phyloP scores from a whole-genome alignment of 164 flowering plant species.

The Annona cherimola region DNA sequence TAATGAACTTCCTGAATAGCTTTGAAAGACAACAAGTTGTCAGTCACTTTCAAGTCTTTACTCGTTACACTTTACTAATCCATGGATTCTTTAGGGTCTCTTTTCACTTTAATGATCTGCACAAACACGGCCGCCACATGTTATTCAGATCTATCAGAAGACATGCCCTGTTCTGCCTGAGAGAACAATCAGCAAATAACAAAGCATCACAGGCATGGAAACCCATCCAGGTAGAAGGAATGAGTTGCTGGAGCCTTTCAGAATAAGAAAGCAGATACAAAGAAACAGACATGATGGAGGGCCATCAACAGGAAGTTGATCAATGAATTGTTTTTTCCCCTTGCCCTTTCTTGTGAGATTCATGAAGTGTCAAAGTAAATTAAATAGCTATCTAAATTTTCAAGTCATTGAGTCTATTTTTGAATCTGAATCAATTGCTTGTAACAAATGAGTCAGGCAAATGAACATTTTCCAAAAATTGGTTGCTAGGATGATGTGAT shows the following conservation, averaged over 20 bases:
- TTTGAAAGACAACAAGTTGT: constrained; percentile 31
- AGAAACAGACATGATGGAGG: too few relatives aligned
- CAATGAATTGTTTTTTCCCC: too few relatives aligned
- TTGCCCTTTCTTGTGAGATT: too few relatives aligned
- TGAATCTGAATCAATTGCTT: too few relatives aligned
- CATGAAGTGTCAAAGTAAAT: too few relatives aligned
- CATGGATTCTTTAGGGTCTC: constrained; percentile 48
- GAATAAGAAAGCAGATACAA: constrained; percentile 3
- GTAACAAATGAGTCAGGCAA: too few relatives aligned
- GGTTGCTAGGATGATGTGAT: too few relatives aligned
- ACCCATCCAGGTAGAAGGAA: constrained; percentile 5
- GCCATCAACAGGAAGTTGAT: too few relatives aligned
- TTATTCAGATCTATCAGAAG: constrained; percentile 29
- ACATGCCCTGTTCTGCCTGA: constrained; percentile 19
- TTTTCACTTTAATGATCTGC: constrained; percentile 69
- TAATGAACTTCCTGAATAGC: constrained; percentile 38
- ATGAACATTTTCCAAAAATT: too few relatives aligned
- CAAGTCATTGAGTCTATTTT: too few relatives aligned
- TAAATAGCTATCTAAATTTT: too few relatives aligned
- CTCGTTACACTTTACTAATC: constrained; percentile 50
- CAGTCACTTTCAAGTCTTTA: constrained; percentile 48
- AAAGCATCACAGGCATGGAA: constrained; percentile 7
- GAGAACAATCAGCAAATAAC: constrained; percentile 18
- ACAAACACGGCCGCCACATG: constrained; percentile 47
- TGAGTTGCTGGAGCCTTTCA: background rate